Base-by-base conservation (phyloP, 2,329 filamentous ascomycete species). In the Trichoderma sp. region DNA sequence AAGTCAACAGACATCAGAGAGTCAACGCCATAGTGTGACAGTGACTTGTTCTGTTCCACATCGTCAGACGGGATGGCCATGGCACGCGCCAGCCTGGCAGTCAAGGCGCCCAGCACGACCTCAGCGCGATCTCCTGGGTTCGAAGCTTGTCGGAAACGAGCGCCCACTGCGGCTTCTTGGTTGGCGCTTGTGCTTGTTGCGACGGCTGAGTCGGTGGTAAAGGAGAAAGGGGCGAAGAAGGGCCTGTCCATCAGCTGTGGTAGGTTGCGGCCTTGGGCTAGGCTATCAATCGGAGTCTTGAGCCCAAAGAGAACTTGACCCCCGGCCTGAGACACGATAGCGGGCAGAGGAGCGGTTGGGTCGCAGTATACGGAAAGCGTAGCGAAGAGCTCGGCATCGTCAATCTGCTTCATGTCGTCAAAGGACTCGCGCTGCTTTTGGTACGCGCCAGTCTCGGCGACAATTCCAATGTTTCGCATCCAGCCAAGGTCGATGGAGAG, bases 1-100 rank as follows among this genome's bases (percentile, higher is more conserved):
- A 86, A 58, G 74, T 86, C 83, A 0, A 85, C 81, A 1, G 83
- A 83, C 32, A 86, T 80, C 0, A 86, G 78, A 1, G 82, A 77
- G 21, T 79, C 78, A 1, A 79, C 70, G 9, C 78, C 77, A 9
- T 78, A 77, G 0, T 71, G 66, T 6, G 74, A 75, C 1, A 76
- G 43, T 1, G 77, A 71, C 61, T 74, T 75, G 34, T 70, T 72
- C 1, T 71, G 18, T 4, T 78, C 77, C 1, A 79, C 67, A 2
- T 79, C 76, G 0, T 74, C 75, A 3, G 70, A 8, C 15, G 77
- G 67, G 1, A 82, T 78, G 26, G 76, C 73, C 71, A 84, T 78
- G 14, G 80, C 78, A 5, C 77, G 75, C 1, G 79, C 76, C 4
- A 84, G 74, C 58, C 80, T 82, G 1, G 67, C 69, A 0, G 75